These are phyloP conservation scores for Solanum sejunctum DNA, from an alignment of 257 asterid species.

Conservation along the genomic window DNA sequence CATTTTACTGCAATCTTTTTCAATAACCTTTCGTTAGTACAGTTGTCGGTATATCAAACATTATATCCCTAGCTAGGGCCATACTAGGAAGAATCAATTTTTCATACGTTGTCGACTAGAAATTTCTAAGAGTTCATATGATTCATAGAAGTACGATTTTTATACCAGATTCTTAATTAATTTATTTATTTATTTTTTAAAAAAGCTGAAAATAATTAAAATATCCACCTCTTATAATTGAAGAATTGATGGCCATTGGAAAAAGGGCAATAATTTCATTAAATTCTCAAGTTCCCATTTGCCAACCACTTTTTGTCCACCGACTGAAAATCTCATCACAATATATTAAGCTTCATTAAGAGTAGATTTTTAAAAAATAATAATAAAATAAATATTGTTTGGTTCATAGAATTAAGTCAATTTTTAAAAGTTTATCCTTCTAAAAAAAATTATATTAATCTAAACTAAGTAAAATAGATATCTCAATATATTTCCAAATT, in stretches of 20 bases:
- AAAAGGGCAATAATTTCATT: background rate
- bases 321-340: background rate
- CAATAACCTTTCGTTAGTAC: fast-evolving
- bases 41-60: background rate
- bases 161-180: too few species aligned
- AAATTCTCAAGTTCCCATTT: background rate
- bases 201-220: too few species aligned
- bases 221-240: background rate
- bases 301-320: background rate
- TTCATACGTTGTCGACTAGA: background rate
- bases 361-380: too few species aligned
- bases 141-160: background rate
- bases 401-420: background rate
- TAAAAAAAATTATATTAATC: too few species aligned
- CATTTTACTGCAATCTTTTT: background rate
- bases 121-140: background rate
- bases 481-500: too few species aligned
- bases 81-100: background rate
- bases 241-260: background rate
- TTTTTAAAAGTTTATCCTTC: background rate
- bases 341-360: background rate
- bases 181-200: background rate
- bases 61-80: background rate
- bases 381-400: background rate
- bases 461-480: too few species aligned